Evolutionary conservation across 2,329 filamentous ascomycete species (phyloP), one percentile per base, ranked within the genome.

Genomic region (Ilyonectria destructans): DNA sequence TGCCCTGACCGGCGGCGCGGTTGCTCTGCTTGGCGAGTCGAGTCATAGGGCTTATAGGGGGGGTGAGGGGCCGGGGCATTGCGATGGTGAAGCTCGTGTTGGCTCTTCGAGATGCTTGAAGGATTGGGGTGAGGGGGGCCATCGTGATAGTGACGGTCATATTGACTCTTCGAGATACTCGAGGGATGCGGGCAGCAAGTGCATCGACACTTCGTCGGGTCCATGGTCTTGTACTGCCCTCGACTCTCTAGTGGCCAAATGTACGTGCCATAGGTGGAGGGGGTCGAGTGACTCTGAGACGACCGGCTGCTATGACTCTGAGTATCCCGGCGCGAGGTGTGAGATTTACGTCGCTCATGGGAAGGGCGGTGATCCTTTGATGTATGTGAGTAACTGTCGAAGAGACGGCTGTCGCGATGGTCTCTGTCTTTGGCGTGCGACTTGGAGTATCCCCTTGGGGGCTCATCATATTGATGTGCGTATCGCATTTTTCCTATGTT

Each of bases 111-210:
- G 40, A 65, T 46, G 56, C 60, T 68, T 17, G 54, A 59, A 21
- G 74, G 74, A 64, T 76, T 26, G 6, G 37, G 37, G 6, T 40
- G 37, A 40, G 4, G 37, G 12, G 37, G 12, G 12, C 2, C 37
- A 2, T 52, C 46, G 35, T 51, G 31, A 48, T 45, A 29, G 26
- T 17, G 68, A 40, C 49, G 57, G 33, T 69, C 45, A 26, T 68
- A 58, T 21, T 69, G 70, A 26, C 54, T 37, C 56, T 60, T 59
- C n/a, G 63, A 71, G 35, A 67, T 45, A 54, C 62, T 68, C 19
- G 56, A 61, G 19, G 74, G 74, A 64, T 76, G 74, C 13, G 74
- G 74, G 29, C 74, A 76, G 46, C 72, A 76, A 56, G 62, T 71
- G 65, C 74, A 76, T 26, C 54, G 58, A 58, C 72, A 76, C 12